phyloP scores from a whole-genome alignment of 2,329 filamentous ascomycete species.

The Colletotrichum sp. region DNA sequence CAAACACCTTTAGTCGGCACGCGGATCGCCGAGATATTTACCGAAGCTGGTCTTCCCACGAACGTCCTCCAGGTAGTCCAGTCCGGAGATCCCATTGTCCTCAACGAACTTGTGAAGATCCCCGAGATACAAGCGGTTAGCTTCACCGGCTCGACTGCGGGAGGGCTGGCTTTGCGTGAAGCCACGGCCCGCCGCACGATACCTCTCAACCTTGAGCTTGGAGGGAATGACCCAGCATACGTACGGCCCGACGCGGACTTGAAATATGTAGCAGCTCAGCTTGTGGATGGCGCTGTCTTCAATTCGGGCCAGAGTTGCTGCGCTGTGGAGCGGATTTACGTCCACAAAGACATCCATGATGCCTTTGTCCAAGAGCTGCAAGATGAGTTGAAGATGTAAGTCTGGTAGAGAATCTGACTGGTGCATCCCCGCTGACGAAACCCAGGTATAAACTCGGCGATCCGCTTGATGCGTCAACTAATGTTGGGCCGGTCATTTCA shows the following conservation, averaged over 20 bases:
- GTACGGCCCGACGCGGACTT: constrained; percentile 70
- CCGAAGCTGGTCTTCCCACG: constrained; percentile 66
- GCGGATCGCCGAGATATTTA: constrained; percentile 66
- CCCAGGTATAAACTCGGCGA: constrained; percentile 54
- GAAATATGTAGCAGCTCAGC: constrained; percentile 72
- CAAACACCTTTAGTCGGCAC: constrained; percentile 68
- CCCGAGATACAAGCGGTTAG: not conserved
- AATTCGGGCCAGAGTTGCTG: constrained; percentile 47
- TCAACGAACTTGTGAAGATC: constrained; percentile 60
- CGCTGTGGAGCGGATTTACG: not conserved
- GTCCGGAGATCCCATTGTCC: constrained; percentile 59
- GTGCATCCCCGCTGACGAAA: constrained; percentile 31
- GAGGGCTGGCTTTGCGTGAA: not conserved
- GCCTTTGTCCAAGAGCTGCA: constrained; percentile 67
- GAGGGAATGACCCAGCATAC: constrained; percentile 71
- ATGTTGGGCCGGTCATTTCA: constrained; percentile 72
- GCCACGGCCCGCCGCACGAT: not conserved
- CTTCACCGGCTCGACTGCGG: not conserved
- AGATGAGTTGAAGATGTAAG: constrained; percentile 52
- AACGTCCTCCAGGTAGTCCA: constrained; percentile 46
- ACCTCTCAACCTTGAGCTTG: not conserved
- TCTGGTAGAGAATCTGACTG: not conserved
- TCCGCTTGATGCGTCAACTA: constrained; percentile 64
- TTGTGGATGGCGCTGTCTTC: constrained; percentile 75
- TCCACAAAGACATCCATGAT: not conserved